Percentiles rank a stretch among this genome's conserved stretches.
These are phyloP conservation scores for Talaromyces proteolyticus DNA, from an alignment of 495 filamentous ascomycete genomes.

Conservation along the genomic window DNA sequence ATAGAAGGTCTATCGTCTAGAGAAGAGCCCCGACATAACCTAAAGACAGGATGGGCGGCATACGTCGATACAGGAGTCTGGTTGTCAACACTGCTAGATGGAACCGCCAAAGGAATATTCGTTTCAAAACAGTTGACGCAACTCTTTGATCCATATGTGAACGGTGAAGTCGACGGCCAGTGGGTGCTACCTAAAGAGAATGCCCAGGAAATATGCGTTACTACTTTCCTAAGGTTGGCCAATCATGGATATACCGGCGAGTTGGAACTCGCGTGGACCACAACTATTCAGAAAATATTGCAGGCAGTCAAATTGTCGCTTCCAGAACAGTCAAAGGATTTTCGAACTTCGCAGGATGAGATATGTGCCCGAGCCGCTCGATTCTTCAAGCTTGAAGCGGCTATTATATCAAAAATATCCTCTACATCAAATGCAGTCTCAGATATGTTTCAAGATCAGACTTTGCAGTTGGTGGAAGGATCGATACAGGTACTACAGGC, in stretches of 20 bases:
- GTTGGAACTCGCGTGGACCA: slow-evolving; percentile 45
- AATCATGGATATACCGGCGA: slow-evolving; percentile 18
- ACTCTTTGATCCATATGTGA: slow-evolving; percentile 52
- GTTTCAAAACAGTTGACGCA: slow-evolving; percentile 46
- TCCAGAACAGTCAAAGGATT: slow-evolving; percentile 73
- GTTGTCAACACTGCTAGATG: slow-evolving; percentile 36
- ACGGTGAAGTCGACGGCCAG: slow-evolving; percentile 32
- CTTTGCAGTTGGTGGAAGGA: slow-evolving; percentile 35
- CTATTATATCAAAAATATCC: slow-evolving; percentile 28
- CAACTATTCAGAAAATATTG: slow-evolving; percentile 47
- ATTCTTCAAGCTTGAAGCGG: slow-evolving; percentile 54
- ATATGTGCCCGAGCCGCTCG: slow-evolving; percentile 54
- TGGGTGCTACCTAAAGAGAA: slow-evolving; percentile 44
- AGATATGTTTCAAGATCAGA: slow-evolving; percentile 19
- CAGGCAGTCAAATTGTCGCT: slow-evolving; percentile 61
- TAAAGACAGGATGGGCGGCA: slow-evolving; percentile 59
- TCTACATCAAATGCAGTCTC: neutral
- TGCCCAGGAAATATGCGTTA: slow-evolving; percentile 29
- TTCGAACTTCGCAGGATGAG: slow-evolving; percentile 60
- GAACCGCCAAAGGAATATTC: slow-evolving; percentile 43
- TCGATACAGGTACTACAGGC: slow-evolving; percentile 44
- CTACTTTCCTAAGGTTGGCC: slow-evolving; percentile 27
- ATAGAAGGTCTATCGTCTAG: slow-evolving; percentile 62
- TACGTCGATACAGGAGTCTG: slow-evolving; percentile 58
- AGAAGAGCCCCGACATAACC: slow-evolving; percentile 66